Evolutionary conservation across 257 asterid genomes (phyloP).

Genomic region (Hygrophila difformis): DNA sequence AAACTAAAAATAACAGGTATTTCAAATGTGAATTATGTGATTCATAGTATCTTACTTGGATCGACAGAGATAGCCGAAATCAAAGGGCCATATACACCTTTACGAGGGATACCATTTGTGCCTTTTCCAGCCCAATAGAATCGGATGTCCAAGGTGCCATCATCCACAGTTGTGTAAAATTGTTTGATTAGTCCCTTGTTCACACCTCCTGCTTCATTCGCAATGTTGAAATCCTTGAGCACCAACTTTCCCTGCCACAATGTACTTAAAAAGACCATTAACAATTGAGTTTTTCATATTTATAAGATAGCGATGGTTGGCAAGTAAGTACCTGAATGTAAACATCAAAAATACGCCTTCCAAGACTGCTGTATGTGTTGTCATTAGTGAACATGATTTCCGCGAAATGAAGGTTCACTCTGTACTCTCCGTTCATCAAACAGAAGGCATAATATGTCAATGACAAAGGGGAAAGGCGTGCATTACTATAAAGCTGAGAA

Average conservation of each 20-base stretch:
- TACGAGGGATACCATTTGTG: slow-evolving; percentile 47
- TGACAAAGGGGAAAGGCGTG: slow-evolving; percentile 45
- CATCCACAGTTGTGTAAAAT: slow-evolving; percentile 45
- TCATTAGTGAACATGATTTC: slow-evolving; percentile 57
- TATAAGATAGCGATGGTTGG: not conserved
- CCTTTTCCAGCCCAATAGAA: slow-evolving; percentile 93
- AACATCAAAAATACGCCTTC: slow-evolving; percentile 57
- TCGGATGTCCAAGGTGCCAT: slow-evolving; percentile 53
- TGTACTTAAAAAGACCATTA: not conserved
- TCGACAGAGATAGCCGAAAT: slow-evolving; percentile 79
- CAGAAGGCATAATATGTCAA: slow-evolving; percentile 52
- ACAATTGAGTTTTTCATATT: not conserved
- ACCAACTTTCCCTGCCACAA: slow-evolving; percentile 47
- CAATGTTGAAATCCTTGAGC: slow-evolving; percentile 69
- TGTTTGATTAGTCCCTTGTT: slow-evolving; percentile 29
- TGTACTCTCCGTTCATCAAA: slow-evolving; percentile 51
- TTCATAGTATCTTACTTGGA: slow-evolving; percentile 44
- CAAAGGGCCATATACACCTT: slow-evolving; percentile 86
- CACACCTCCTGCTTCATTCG: slow-evolving; percentile 68
- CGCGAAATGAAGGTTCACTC: slow-evolving; percentile 65
- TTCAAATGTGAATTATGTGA: too few species aligned
- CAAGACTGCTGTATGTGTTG: slow-evolving; percentile 42
- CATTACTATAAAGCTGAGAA: slow-evolving; percentile 30
- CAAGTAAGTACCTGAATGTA: slow-evolving; percentile 50
- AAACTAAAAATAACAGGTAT: not conserved